Base-by-base conservation (phyloP, 2,329 filamentous ascomycete genomes). In the Niveomyces coronatus region DNA sequence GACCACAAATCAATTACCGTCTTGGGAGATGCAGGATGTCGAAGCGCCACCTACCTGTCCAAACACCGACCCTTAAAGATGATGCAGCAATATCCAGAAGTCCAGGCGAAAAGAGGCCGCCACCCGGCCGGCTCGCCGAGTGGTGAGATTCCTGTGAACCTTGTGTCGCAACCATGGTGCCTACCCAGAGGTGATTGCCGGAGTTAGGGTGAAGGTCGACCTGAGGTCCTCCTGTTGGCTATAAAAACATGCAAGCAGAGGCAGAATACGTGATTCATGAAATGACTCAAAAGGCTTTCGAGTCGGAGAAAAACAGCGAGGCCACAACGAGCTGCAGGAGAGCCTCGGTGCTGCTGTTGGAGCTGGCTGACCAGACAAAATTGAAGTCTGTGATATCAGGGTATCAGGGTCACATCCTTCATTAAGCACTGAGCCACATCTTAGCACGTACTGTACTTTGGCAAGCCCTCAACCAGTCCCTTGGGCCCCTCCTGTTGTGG, bases 1-100 rank as follows among this genome's bases (percentile, higher is more conserved):
- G 11, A 17, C 14, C 13, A 11, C 14, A n/a, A 22, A 31, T 38
- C 20, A 29, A 27, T n/a, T 30, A n/a, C 8, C 10, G 4, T 6
- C 17, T 13, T 13, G 15, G 8, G 10, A 15, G 15, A 13, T 16
- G 16, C 10, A n/a, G 20, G 4, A 15, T 9, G 14, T 5, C 15
- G 22, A 11, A n/a, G n/a, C 16, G 3, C 19, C 23, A 39, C 49
- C 31, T 44, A 82, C 79, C 79, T 39, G 68, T 65, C 39, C 69
- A 55, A n/a, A 65, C 65, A 19, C 79, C 79, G 40, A 79, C 64
- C 49, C 76, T 71, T 34, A 81, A 52, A 16, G 76, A 68, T 15
- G 69, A 67, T 8, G 56, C 52, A 14, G 75, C 46, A 8, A 74
- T 58, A 2, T 68, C 62, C 6, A 59, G 45, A 6, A 71, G 43